Percentiles rank a stretch among this genome's conserved stretches.
Evolutionary conservation across 768 basidiomycete species (phyloP).

Genomic region (Xerocomellus intermedius): DNA sequence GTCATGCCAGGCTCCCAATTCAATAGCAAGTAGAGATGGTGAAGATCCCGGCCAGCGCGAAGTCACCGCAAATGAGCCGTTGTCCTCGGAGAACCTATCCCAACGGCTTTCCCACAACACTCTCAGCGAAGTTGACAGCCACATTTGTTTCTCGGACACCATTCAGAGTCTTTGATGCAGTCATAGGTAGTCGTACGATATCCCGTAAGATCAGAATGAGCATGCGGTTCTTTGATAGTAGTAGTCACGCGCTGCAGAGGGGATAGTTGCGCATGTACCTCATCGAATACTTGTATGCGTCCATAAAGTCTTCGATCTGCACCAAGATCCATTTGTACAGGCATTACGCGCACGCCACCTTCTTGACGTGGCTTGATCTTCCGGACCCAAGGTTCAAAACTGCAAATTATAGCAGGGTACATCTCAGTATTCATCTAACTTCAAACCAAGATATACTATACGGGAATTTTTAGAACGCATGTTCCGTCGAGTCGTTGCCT

Average conservation of each 20-base stretch:
- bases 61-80: background rate
- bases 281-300: background rate
- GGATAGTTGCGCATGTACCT: background rate
- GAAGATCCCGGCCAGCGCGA: background rate
- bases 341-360: background rate
- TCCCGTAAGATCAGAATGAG: background rate
- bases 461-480: constrained; percentile 55
- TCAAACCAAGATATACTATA: background rate
- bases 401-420: background rate
- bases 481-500: constrained; percentile 89
- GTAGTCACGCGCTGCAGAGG: background rate
- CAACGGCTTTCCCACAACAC: constrained; percentile 4
- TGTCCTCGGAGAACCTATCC: constrained; percentile 15
- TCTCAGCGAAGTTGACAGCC: constrained; percentile 8
- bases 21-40: background rate
- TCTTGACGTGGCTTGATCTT: constrained; percentile 8
- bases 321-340: constrained; percentile 11
- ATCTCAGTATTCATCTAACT: constrained; percentile 1
- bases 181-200: background rate
- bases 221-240: constrained; percentile 2
- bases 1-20: constrained; percentile 2
- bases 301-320: constrained; percentile 4
- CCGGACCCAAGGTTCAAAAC: background rate
- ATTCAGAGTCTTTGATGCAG: background rate
- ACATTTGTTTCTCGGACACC: background rate